A percentile compares a stretch with the other conserved stretches of the same genome.
Conservation (phyloP, 1,284 basidiomycete species). For the Phlebopus sp. region DNA sequence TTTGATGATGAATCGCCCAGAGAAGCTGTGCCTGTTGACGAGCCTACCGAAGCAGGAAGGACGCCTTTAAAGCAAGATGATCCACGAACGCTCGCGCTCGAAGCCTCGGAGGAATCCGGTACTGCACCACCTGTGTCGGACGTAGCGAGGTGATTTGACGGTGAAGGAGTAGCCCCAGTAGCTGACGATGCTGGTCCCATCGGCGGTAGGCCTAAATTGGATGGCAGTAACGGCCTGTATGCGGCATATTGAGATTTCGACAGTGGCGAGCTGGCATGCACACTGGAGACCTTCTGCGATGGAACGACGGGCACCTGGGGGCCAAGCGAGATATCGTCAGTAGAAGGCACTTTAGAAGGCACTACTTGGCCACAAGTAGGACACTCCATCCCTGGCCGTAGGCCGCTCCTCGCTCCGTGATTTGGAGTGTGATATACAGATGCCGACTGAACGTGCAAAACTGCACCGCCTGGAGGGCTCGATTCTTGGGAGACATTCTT, state of each 20-base stretch:
- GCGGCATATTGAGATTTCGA: not conserved
- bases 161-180: not conserved
- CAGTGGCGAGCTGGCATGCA: not conserved
- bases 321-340: too few relatives aligned
- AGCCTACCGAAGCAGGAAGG: not conserved
- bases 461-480: not conserved
- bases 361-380: constrained; percentile 1
- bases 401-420: not conserved
- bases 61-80: constrained; percentile 1
- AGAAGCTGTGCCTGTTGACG: not conserved
- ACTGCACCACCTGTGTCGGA: not conserved
- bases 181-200: not conserved
- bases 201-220: constrained; percentile 12
- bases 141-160: not conserved
- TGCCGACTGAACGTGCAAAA: not conserved
- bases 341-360: constrained; percentile 1
- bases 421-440: constrained; percentile 8
- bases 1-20: not conserved
- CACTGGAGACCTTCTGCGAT: too few relatives aligned
- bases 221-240: constrained; percentile 9
- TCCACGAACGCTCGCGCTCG: not conserved
- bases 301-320: too few relatives aligned
- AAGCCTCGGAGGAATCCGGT: not conserved
- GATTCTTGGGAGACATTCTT: not conserved
- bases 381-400: constrained; percentile 1